Evolutionary conservation across 306 rosid genomes (phyloP).

Genomic region (Cicer judaicum): DNA sequence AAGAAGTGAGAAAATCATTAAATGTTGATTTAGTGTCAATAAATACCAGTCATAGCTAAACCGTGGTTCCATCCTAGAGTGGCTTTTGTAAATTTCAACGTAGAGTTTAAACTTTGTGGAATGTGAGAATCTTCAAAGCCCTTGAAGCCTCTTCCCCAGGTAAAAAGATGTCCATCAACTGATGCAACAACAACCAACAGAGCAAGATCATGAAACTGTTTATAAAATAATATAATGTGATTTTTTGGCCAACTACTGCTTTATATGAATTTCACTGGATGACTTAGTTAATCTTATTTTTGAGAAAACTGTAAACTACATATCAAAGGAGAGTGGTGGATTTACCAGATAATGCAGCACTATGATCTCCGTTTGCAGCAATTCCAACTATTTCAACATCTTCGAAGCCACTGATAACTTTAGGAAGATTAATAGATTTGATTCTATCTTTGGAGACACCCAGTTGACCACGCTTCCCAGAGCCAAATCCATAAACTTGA

Average conservation of each 20-base stretch:
- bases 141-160: slow-evolving; percentile 91
- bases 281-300: slow-evolving; percentile 14
- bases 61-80: slow-evolving; percentile 92
- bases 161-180: slow-evolving; percentile 77
- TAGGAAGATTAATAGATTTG: slow-evolving; percentile 62
- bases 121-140: slow-evolving; percentile 59
- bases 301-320: neutral
- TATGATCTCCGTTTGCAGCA: slow-evolving; percentile 92
- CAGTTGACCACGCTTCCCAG: slow-evolving; percentile 88
- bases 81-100: slow-evolving; percentile 49
- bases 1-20: neutral
- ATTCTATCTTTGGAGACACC: slow-evolving; percentile 66
- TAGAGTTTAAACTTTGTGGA: slow-evolving; percentile 54
- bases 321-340: slow-evolving; percentile 29
- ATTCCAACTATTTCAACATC: slow-evolving; percentile 54
- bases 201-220: neutral
- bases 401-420: slow-evolving; percentile 57
- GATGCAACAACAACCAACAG: neutral
- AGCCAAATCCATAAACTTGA: slow-evolving; percentile 84
- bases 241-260: neutral
- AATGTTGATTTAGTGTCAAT: slow-evolving; percentile 2
- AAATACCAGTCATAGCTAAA: slow-evolving; percentile 69
- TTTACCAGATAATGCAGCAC: slow-evolving; percentile 79
- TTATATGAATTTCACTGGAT: slow-evolving; percentile 11
- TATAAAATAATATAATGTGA: neutral